phyloP scores from a whole-genome alignment of 148 eudicot genomes.

The Silene uniflora region DNA sequence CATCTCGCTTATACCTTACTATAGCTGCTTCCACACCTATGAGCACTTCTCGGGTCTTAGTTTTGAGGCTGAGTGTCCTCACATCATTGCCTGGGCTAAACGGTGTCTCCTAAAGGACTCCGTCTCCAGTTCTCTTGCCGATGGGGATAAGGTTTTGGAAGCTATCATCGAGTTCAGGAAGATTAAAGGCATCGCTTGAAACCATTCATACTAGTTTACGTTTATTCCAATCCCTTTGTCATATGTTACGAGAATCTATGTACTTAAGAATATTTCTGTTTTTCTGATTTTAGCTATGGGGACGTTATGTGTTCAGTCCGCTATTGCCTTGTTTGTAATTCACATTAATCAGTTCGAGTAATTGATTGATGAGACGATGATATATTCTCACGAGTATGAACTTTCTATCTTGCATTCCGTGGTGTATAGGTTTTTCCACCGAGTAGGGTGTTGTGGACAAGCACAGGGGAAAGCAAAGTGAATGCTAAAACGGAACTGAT shows the following conservation, averaged over 20 bases:
- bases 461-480: constrained; percentile 12
- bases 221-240: too few species aligned
- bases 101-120: constrained; percentile 35
- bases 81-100: constrained; percentile 37
- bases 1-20: constrained; percentile 27
- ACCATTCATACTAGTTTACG: neutral
- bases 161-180: constrained; percentile 18
- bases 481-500: constrained; percentile 14
- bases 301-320: neutral
- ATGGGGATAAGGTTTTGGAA: constrained; percentile 26
- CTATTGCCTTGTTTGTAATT: neutral
- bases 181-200: neutral
- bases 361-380: neutral
- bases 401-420: neutral
- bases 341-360: neutral
- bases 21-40: constrained; percentile 34
- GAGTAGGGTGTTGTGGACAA: constrained; percentile 17
- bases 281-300: neutral
- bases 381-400: too few species aligned
- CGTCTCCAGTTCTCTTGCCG: constrained; percentile 30
- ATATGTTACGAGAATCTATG: too few species aligned
- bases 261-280: too few species aligned
- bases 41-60: constrained; percentile 29
- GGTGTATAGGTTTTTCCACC: constrained; percentile 14
- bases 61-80: constrained; percentile 39